Evolutionary conservation across 768 basidiomycete genomes (phyloP), one percentile per base, ranked within the genome.

Genomic region (Mycena rebaudengoi): DNA sequence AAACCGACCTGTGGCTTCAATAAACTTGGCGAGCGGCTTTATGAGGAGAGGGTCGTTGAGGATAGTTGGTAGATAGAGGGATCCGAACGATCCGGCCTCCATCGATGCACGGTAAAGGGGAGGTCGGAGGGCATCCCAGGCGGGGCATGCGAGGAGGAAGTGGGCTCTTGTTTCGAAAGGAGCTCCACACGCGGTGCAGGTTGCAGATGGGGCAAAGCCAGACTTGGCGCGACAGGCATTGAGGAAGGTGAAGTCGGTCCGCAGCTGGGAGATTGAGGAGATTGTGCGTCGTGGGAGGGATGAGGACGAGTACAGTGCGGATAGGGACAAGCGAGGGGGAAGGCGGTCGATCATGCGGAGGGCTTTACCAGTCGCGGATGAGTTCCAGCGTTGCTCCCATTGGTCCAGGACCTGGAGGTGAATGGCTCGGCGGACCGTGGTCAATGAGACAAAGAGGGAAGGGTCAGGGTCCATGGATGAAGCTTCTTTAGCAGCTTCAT

Each of bases 401-500:
- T 14, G 20, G 33, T 16, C 16, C 3, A 52, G 6, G 6, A 28
- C 26, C 4, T 28, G 51, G 11, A 52, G 33, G 32, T 51, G 30
- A 43, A 57, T 57, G 18, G 14, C 16, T 7, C 55, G 43, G n/a
- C 55, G 28, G 18, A 30, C 18, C 16, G 56, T 32, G 11, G 44
- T 58, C 20, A 46, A 45, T 8, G 54, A 56, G n/a, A 56, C n/a
- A 30, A 26, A 39, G 54, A 45, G 25, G 32, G 13, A 18, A 2
- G 54, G 54, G 16, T 23, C 25, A 6, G 53, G 40, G 25, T 40
- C 26, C 16, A 23, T n/a, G 4, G 21, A 7, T 4, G 40, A 43
- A 18, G 40, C 53, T 3, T 25, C 53, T 23, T 56, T 56, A 8
- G 54, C 54, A 11, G 54, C 54, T 7, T 44, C 54, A 28, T 56